These are phyloP conservation scores for Paraphoma sp. DNA, from an alignment of 2,329 filamentous ascomycete genomes.

Conservation along the genomic window DNA sequence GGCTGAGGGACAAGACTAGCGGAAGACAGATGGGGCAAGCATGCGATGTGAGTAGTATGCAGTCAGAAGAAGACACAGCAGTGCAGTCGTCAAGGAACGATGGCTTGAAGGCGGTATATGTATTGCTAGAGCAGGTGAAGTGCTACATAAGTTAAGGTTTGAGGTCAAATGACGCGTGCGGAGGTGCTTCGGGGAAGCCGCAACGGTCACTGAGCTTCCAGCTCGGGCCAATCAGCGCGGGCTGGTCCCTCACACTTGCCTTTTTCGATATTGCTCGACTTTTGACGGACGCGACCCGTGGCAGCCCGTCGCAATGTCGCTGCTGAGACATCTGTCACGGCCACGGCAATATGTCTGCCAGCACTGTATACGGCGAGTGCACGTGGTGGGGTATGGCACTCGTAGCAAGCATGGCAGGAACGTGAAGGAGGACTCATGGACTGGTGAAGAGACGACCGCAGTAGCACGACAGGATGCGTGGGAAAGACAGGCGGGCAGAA, in stretches of 20 bases:
- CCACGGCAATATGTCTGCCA: constrained; percentile 34
- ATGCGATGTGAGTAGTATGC: not conserved
- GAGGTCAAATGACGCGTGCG: constrained; percentile 30
- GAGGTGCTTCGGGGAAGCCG: constrained; percentile 30
- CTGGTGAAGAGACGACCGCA: constrained; percentile 21
- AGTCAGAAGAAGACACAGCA: not conserved
- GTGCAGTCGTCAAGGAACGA: not conserved
- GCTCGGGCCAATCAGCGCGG: constrained; percentile 28
- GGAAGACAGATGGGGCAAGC: not conserved
- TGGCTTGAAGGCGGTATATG: not conserved
- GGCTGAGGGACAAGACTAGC: not conserved
- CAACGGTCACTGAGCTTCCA: constrained; percentile 9
- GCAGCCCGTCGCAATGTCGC: constrained; percentile 36
- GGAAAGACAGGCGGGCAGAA: constrained; percentile 35
- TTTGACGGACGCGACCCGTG: constrained; percentile 8
- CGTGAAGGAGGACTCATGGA: constrained; percentile 16
- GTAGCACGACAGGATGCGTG: constrained; percentile 26
- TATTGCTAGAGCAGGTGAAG: constrained; percentile 3
- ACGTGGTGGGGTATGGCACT: constrained; percentile 18
- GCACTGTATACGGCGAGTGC: constrained; percentile 34
- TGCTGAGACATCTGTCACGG: constrained; percentile 36
- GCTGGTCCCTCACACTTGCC: constrained; percentile 20
- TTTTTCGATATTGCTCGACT: constrained; percentile 23
- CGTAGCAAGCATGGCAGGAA: constrained; percentile 13
- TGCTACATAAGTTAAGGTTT: constrained; percentile 14